Evolutionary conservation across 2,329 filamentous ascomycete species (phyloP).

Genomic region (Mycosphaerelloides madeirae): DNA sequence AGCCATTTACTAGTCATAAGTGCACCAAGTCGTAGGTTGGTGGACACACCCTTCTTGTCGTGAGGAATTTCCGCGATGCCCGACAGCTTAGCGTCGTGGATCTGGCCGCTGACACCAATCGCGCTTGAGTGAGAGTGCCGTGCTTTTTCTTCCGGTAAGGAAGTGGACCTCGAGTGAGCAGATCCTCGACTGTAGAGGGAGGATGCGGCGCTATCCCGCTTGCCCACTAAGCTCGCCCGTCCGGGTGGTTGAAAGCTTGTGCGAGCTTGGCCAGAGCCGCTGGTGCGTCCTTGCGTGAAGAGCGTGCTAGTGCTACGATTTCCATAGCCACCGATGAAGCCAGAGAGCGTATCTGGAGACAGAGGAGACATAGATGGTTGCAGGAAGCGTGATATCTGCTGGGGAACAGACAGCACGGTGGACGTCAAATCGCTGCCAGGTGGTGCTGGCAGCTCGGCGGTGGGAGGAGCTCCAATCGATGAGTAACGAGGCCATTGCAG

Average conservation of each 20-base stretch:
- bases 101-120: conserved; percentile 21
- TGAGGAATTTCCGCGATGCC: conserved; percentile 35
- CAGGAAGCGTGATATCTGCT: conserved; percentile 29
- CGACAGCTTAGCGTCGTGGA: conserved; percentile 56
- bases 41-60: conserved; percentile 13
- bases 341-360: conserved; percentile 51
- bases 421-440: conserved; percentile 8
- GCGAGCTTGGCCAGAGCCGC: conserved; percentile 5
- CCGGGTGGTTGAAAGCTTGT: conserved; percentile 6
- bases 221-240: conserved; percentile 6
- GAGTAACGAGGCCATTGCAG: conserved; percentile 10
- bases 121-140: conserved; percentile 19
- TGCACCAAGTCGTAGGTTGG: conserved; percentile 66
- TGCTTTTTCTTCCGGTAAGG: conserved; percentile 22
- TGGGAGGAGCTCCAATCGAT: conserved; percentile 8
- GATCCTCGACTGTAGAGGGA: conserved; percentile 27
- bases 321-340: conserved; percentile 50
- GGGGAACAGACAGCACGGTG: conserved; percentile 23
- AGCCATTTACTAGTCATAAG: conserved; percentile 87
- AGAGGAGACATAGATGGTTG: conserved; percentile 29
- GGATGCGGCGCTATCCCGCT: conserved; percentile 19
- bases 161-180: conserved; percentile 27
- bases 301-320: conserved; percentile 36
- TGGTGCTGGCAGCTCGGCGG: conserved; percentile 14
- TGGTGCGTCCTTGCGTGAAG: conserved; percentile 16